A percentile compares a stretch with the other conserved stretches of the same genome.
Evolutionary conservation across 108 stramenopile genomes (phyloP).

Genomic region (Skeletonema marinoi): DNA sequence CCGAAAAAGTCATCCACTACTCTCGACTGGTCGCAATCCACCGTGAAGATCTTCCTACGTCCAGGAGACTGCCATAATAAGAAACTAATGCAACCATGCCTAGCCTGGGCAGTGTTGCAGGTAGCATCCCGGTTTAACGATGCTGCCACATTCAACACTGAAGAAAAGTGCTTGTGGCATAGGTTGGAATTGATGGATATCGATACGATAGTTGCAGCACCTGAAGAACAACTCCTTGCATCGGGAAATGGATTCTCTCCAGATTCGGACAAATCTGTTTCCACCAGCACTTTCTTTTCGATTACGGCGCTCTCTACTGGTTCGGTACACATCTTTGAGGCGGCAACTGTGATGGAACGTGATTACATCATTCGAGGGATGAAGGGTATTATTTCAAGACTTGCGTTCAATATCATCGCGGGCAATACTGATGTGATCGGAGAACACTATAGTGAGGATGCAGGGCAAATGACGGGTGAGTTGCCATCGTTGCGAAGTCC

Average conservation of each 20-base stretch:
- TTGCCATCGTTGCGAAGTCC: slow-evolving; percentile 52
- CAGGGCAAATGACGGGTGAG: slow-evolving; percentile 40
- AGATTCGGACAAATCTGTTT: not conserved
- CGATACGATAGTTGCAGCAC: slow-evolving; percentile 51
- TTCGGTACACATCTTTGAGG: slow-evolving; percentile 72
- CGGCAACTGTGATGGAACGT: slow-evolving; percentile 43
- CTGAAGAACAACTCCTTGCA: slow-evolving; percentile 25
- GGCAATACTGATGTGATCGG: slow-evolving; percentile 56
- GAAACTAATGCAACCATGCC: slow-evolving; percentile 46
- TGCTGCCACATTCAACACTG: slow-evolving; percentile 11
- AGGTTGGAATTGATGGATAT: slow-evolving; percentile 53
- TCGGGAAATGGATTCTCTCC: not conserved
- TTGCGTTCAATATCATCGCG: slow-evolving; percentile 54
- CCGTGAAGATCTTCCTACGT: slow-evolving; percentile 54
- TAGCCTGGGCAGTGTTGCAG: slow-evolving; percentile 66
- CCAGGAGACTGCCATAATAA: slow-evolving; percentile 51
- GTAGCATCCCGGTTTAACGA: slow-evolving; percentile 18
- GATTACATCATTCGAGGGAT: slow-evolving; percentile 66
- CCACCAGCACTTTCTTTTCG: slow-evolving; percentile 55
- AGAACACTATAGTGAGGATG: slow-evolving; percentile 61
- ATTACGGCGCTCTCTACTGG: slow-evolving; percentile 66
- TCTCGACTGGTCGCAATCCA: slow-evolving; percentile 48
- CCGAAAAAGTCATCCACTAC: slow-evolving; percentile 13
- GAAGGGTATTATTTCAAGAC: slow-evolving; percentile 51
- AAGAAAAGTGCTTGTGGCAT: slow-evolving; percentile 32